phyloP scores from a whole-genome alignment of 2,329 filamentous ascomycete species.

The Hymenoscyphus linearis region DNA sequence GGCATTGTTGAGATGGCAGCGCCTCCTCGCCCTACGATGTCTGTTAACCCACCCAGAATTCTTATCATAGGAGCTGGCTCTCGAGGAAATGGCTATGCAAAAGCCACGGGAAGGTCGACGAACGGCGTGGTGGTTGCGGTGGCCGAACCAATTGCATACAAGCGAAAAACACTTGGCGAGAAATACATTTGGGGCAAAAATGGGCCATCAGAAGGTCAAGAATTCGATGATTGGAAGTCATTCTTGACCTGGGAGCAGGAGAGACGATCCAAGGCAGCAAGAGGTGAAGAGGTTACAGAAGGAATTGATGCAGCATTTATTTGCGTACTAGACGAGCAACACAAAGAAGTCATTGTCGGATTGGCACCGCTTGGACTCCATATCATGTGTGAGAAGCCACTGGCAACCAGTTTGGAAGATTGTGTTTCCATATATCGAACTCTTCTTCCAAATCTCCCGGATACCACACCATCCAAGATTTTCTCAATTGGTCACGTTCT shows the following conservation, averaged over 20 bases:
- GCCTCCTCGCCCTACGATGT: conserved; percentile 27
- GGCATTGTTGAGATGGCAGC: conserved; percentile 22
- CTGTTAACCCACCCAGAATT: conserved; percentile 55
- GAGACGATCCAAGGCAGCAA: conserved; percentile 50
- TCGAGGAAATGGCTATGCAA: conserved; percentile 69
- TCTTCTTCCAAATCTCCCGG: conserved; percentile 37
- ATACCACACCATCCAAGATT: conserved; percentile 41
- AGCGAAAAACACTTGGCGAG: conserved; percentile 64
- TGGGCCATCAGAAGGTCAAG: conserved; percentile 52
- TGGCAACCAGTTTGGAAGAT: conserved; percentile 73
- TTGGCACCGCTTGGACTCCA: conserved; percentile 69
- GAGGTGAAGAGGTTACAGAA: conserved; percentile 39
- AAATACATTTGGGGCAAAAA: conserved; percentile 65
- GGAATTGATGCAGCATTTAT: conserved; percentile 56
- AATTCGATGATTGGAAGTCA: conserved; percentile 68
- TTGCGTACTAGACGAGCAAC: conserved; percentile 82
- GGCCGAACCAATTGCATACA: conserved; percentile 74
- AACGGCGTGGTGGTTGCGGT: conserved; percentile 69
- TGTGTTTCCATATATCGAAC: conserved; percentile 70
- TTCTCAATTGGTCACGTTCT: conserved; percentile 94
- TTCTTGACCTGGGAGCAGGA: conserved; percentile 68
- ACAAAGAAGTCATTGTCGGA: conserved; percentile 72
- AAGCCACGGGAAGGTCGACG: conserved; percentile 58
- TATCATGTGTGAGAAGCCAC: conserved; percentile 91
- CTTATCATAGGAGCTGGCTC: conserved; percentile 80